Percentiles rank a stretch among this genome's conserved stretches.
Evolutionary conservation across 192 early-diverging fungal genomes (phyloP).

Genomic region (Backusella tuberculispora): DNA sequence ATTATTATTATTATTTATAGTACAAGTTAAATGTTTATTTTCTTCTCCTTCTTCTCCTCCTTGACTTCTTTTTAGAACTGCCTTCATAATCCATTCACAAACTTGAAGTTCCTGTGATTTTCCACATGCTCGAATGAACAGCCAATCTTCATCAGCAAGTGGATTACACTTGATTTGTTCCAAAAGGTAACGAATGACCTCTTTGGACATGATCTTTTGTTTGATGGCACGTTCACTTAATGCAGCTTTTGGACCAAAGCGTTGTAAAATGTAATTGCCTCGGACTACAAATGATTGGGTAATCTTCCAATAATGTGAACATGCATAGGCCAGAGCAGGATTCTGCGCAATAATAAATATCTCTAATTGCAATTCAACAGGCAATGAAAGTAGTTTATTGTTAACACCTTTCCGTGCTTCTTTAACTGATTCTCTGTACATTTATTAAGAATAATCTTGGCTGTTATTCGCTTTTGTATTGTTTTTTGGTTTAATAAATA

Average conservation of each 20-base stretch:
- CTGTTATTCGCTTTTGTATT: not conserved
- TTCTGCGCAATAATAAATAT: conserved; percentile 45
- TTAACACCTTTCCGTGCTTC: not conserved
- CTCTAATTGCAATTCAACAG: conserved; percentile 35
- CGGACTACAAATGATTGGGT: conserved; percentile 30
- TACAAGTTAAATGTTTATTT: not conserved
- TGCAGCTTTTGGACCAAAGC: conserved; percentile 29
- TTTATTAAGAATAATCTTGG: not conserved
- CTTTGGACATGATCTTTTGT: conserved; percentile 12
- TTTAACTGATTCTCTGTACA: not conserved
- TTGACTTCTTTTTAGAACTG: not conserved
- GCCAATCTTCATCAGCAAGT: conserved; percentile 25
- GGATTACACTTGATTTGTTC: conserved; percentile 24
- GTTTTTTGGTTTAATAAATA: not conserved
- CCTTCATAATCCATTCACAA: not conserved
- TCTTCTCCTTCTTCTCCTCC: not conserved
- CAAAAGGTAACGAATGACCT: conserved; percentile 27
- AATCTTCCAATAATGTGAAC: conserved; percentile 21
- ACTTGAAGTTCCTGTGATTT: not conserved
- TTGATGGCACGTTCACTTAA: conserved; percentile 18
- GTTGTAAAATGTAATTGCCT: conserved; percentile 30
- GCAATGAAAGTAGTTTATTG: conserved; percentile 22
- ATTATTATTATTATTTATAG: not conserved
- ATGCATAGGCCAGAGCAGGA: conserved; percentile 20
- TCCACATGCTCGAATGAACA: conserved; percentile 16